These are phyloP conservation scores for Pythium scleroteichum DNA, from an alignment of 352 stramenopile species.

Conservation along the genomic window DNA sequence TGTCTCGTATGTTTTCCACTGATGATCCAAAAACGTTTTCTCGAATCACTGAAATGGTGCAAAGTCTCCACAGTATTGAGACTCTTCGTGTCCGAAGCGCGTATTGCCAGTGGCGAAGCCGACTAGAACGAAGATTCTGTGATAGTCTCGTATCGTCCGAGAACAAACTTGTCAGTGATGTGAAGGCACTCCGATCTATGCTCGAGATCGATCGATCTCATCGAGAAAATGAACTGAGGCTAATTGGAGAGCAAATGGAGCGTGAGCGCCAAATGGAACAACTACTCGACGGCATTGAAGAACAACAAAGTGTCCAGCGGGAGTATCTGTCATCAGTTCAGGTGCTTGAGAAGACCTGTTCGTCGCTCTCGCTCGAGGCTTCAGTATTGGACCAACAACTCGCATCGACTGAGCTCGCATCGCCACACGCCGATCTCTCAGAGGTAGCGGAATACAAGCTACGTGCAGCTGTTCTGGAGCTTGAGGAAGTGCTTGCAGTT, in stretches of 20 bases:
- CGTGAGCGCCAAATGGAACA: conserved; percentile 68
- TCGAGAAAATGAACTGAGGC: conserved; percentile 50
- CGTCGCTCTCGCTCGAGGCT: conserved; percentile 62
- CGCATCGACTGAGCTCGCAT: neutral
- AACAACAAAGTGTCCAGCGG: conserved; percentile 64
- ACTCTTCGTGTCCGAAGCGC: conserved; percentile 51
- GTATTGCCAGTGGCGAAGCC: conserved; percentile 58
- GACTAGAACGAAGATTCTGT: conserved; percentile 55
- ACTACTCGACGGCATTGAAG: conserved; percentile 76
- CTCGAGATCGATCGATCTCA: conserved; percentile 40
- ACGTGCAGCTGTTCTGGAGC: conserved; percentile 18
- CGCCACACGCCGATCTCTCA: neutral
- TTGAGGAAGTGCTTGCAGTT: conserved; percentile 25
- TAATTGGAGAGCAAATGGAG: conserved; percentile 70
- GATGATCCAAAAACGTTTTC: conserved; percentile 47
- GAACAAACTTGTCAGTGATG: conserved; percentile 45
- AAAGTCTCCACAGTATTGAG: conserved; percentile 49
- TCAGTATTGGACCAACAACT: conserved; percentile 64
- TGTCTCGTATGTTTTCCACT: conserved; percentile 33
- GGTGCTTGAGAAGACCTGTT: conserved; percentile 56
- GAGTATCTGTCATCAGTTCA: conserved; percentile 65
- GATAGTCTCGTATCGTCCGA: conserved; percentile 39
- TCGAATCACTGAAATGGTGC: conserved; percentile 40
- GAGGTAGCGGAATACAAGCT: conserved; percentile 11
- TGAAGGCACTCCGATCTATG: conserved; percentile 40